Conservation (phyloP, 495 filamentous ascomycete genomes). For the Parathielavia hyrcaniae region DNA sequence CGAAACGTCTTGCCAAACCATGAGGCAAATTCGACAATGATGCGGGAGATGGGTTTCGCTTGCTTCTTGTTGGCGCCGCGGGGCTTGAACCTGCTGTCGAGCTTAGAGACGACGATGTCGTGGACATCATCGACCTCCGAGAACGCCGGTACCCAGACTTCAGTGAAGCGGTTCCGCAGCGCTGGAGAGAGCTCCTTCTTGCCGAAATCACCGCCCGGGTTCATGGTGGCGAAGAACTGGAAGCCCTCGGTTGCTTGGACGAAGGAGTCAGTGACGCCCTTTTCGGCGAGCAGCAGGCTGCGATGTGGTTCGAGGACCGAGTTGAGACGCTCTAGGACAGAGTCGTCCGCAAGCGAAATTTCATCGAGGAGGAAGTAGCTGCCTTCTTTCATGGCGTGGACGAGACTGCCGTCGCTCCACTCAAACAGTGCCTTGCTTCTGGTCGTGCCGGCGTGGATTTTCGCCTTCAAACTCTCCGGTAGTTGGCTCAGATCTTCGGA, state of each 20-base stretch:
- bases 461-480: slow-evolving; percentile 45
- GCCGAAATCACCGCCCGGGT: slow-evolving; percentile 95
- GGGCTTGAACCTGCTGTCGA: slow-evolving; percentile 40
- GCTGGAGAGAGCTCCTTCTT: slow-evolving; percentile 96
- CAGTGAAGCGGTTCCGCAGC: slow-evolving; percentile 92
- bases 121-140: slow-evolving; percentile 78
- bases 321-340: slow-evolving; percentile 91
- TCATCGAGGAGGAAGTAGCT: slow-evolving; percentile 93
- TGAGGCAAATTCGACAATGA: slow-evolving; percentile 78
- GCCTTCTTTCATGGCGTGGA: slow-evolving; percentile 86
- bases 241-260: slow-evolving; percentile 75
- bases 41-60: slow-evolving; percentile 44
- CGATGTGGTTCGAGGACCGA: slow-evolving; percentile 90
- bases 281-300: slow-evolving; percentile 86
- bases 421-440: slow-evolving; percentile 83
- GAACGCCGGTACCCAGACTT: slow-evolving; percentile 91
- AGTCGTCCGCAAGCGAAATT: slow-evolving; percentile 96
- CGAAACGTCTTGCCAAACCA: slow-evolving; percentile 85
- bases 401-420: slow-evolving; percentile 93
- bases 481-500: slow-evolving; percentile 29
- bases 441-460: slow-evolving; percentile 54
- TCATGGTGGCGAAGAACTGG: slow-evolving; percentile 98
- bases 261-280: slow-evolving; percentile 73
- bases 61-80: slow-evolving; percentile 8
- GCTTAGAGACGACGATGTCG: slow-evolving; percentile 75